Percentiles rank a stretch among this genome's conserved stretches.
Evolutionary conservation across 108 stramenopile species (phyloP).

Genomic region (Stephanodiscus triporus): DNA sequence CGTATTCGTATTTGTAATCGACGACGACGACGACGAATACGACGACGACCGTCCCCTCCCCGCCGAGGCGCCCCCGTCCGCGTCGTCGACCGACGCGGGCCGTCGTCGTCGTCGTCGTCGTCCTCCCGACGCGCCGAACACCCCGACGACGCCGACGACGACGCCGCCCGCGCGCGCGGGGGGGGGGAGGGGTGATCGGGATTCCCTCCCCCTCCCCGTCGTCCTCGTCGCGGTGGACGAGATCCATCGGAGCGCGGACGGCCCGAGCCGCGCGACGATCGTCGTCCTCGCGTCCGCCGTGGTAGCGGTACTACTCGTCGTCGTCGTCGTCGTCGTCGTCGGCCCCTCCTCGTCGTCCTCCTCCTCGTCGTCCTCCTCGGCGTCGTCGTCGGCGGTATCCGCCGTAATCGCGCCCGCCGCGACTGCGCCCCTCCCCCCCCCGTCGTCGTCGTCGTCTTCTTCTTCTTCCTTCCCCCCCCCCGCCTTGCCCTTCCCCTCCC

Average conservation of each 20-base stretch:
- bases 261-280: not conserved
- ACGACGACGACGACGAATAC: not conserved
- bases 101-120: too few relatives aligned
- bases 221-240: not conserved
- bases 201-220: too few relatives aligned
- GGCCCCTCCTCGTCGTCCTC: not conserved
- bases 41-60: too few relatives aligned
- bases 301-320: too few relatives aligned
- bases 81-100: not conserved
- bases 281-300: not conserved
- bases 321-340: too few relatives aligned
- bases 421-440: not conserved
- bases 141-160: not conserved
- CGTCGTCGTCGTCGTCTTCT: not conserved
- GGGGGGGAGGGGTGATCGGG: too few relatives aligned
- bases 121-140: too few relatives aligned
- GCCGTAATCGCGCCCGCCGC: not conserved
- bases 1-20: too few relatives aligned
- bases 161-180: too few relatives aligned
- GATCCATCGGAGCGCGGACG: not conserved
- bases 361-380: too few relatives aligned
- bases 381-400: not conserved
- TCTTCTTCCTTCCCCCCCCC: not conserved
- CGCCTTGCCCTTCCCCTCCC: constrained; percentile 2
- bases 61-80: not conserved